Evolutionary conservation across 192 early-diverging fungal genomes (phyloP).

Genomic region (Phycomyces blakesleeanus): DNA sequence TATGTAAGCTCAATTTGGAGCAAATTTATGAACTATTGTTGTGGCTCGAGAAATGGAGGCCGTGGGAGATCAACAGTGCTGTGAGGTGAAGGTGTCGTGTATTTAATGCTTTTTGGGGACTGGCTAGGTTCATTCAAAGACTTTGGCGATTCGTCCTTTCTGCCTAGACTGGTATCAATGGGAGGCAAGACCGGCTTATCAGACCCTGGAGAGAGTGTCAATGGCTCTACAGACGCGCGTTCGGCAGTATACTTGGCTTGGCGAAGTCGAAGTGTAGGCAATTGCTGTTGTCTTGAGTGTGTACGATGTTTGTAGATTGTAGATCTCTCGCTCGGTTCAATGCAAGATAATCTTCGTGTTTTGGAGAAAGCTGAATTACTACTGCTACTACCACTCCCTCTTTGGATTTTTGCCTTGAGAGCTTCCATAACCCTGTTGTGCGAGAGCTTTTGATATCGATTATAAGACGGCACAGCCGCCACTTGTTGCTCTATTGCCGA

Average conservation of each 20-base stretch:
- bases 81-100: too few relatives aligned
- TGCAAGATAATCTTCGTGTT: neutral
- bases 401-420: conserved; percentile 29
- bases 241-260: neutral
- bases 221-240: neutral
- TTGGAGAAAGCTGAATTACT: neutral
- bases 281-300: neutral
- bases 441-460: conserved; percentile 3
- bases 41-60: neutral
- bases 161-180: conserved; percentile 21
- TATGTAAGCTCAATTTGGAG: neutral
- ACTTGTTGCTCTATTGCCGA: neutral
- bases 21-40: neutral
- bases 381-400: conserved; percentile 8
- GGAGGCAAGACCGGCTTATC: conserved; percentile 24
- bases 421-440: conserved; percentile 31
- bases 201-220: conserved; percentile 13
- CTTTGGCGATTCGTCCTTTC: neutral
- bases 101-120: too few relatives aligned
- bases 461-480: neutral
- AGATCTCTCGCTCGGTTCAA: neutral
- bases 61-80: too few relatives aligned
- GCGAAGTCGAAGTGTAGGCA: neutral
- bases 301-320: conserved; percentile 1
- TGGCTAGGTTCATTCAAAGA: too few relatives aligned